Base-by-base conservation (phyloP, 371 early-diverging fungal genomes). In the Lichtheimia hyalospora region DNA sequence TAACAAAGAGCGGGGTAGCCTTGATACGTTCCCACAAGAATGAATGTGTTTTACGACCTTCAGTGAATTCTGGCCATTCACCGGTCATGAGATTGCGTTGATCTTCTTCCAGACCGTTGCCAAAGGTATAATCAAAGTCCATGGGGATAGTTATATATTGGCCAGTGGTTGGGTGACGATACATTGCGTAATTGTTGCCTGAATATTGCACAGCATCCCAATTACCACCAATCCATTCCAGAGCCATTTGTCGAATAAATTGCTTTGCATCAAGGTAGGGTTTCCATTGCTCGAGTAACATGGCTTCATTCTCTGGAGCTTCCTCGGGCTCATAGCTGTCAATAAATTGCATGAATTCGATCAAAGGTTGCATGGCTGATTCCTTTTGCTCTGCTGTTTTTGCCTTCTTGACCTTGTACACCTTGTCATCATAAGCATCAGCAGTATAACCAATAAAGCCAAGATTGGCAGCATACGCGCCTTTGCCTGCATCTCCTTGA, bases 101-200 rank as follows among this genome's bases (percentile, higher is more conserved):
- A 21, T 71, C 71, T 46, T 63, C 55, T 49, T 67, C 68, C 5
- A 71, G 49, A 7, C 78, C 78, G 42, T 70, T 66, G 43, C 78
- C 78, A 48, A 77, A 72, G 7, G 71, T 67, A 25, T 65, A 72
- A 48, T 77, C 78, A 49, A 77, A 77, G 53, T 81, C 81, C 55
- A 78, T 77, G 10, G 81, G 76, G 27, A 81, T 16, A 65, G 57
- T 53, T 24, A 65, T 55, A 42, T 60, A 65, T 28, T 64, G 62
- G 10, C 41, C 42, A 15, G 66, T 48, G 2, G 13, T 5, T 0
- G 65, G 66, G 2, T 67, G 53, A 13, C 54, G 60, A 49, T 71
- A 71, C 3, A 71, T 21, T 12, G 57, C 61, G 59, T 60, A 71
- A 18, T 71, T 71, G 56, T 71, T 71, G 3, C 71, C 71, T 14